Evolutionary conservation across 768 basidiomycete species (phyloP).

Genomic region (Termitomyces sp.): DNA sequence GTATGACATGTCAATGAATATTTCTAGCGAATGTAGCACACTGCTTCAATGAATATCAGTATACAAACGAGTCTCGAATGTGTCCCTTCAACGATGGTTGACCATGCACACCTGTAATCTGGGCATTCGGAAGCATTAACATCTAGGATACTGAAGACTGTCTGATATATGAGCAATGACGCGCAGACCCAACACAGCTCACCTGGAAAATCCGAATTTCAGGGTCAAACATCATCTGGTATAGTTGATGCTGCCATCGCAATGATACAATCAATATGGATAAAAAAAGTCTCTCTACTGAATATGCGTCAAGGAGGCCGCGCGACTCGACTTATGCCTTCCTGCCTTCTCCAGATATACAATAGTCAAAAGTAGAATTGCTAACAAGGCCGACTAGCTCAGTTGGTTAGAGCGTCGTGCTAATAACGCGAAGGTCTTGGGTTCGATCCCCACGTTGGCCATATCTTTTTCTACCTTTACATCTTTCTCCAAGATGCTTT

Average conservation of each 20-base stretch:
- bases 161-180: not conserved
- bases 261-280: too few relatives aligned
- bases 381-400: constrained; percentile 74
- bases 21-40: not conserved
- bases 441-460: constrained; percentile 81
- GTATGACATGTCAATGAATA: not conserved
- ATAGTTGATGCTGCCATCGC: too few relatives aligned
- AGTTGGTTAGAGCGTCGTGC: constrained; percentile 93
- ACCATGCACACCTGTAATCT: not conserved
- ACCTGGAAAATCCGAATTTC: too few relatives aligned
- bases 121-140: not conserved
- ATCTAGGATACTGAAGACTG: not conserved
- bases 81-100: not conserved
- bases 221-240: too few relatives aligned
- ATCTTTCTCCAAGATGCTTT: too few relatives aligned
- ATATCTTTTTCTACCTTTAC: constrained; percentile 16
- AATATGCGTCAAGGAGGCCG: too few relatives aligned
- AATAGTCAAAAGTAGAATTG: too few relatives aligned
- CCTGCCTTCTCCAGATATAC: too few relatives aligned
- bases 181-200: not conserved
- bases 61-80: not conserved
- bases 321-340: too few relatives aligned
- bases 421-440: constrained; percentile 84
- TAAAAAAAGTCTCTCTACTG: too few relatives aligned
- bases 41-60: not conserved